Evolutionary conservation across 371 early-diverging fungal species (phyloP), one percentile per base, ranked within the genome.

Genomic region (Syncephalis plumigaleata): DNA sequence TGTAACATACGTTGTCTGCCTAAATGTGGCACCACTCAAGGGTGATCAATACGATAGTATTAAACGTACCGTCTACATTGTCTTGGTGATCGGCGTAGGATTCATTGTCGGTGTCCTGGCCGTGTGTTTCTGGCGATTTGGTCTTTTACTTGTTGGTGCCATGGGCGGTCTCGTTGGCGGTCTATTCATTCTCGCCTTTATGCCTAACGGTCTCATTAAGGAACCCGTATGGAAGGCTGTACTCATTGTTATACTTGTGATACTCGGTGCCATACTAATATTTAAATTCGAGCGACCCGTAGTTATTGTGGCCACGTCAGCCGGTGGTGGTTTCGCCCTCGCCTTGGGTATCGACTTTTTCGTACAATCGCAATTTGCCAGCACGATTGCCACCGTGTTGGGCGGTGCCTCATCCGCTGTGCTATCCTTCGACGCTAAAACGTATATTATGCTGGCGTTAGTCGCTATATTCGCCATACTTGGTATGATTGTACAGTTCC

Each of bases 101-200:
- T 17, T 76, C 1, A 20, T 76, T 17, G 59, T 59, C 5, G 77
- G 77, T 52, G 58, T 54, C 9, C 49, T 76, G 26, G 50, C 71
- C 36, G 57, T 67, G 20, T 73, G 71, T 43, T 69, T 71, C 54
- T 71, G 73, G 67, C 67, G 67, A 47, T 55, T 76, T 15, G 77
- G 74, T 3, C 65, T 73, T 21, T 70, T 68, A 51, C 51, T 72
- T n/a, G 44, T 73, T 18, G 77, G 73, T 53, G 73, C 65, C 9
- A 51, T 73, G 21, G 60, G 66, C n/a, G 76, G 76, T 51, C 71
- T 69, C 49, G 50, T 66, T 42, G 53, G 61, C 23, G 76, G 72
- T 21, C 58, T 73, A 38, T 76, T 71, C 66, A 46, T 76, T 24
- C 62, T 75, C 5, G 64, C 72, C 16, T 75, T 72, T 71, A 52